Evolutionary conservation across 2,329 filamentous ascomycete genomes (phyloP), one percentile per base, ranked within the genome.

Genomic region (Trichoderma sp.): DNA sequence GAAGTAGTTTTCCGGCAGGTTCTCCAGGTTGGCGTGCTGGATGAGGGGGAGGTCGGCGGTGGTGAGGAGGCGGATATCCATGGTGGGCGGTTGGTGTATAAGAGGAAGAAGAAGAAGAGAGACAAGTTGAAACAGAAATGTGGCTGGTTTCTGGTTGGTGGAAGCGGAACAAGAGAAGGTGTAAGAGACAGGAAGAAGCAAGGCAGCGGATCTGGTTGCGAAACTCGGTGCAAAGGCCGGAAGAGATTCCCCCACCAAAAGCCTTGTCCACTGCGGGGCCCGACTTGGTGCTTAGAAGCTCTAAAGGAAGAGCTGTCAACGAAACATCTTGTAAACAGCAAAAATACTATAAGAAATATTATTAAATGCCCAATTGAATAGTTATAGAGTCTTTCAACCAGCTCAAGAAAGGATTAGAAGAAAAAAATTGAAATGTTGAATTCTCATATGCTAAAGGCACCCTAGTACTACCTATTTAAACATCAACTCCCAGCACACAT

Each of bases 1-100:
- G 81, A 98, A 98, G 88, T 99, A 99, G 86, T 99, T 99, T 83
- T 99, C 96, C 73, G 96, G 96, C 66, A 99, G 88, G 85, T 99
- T 99, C 80, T 96, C 97, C 79, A 99, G 94, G 85, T 99, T 98
- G 79, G 95, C 95, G 81, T 96, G 94, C 84, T 99, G 96, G 79
- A 99, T 94, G 78, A 96, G 90, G 74, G 93, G 93, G 73, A 96
- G 92, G 82, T 96, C 93, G 72, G 89, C 91, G 72, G 93, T 86
- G 74, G 89, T 91, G 74, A 99, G 89, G 73, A 96, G 85, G 73
- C 95, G 91, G 82, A 99, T 97, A 83, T 96, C 93, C 93, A 96
- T 98, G 81, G 71, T 55, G 33, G 66, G n/a, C 19, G 37, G 16
- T 31, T 8, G n/a, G 35, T 57, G 16, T 27, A 6, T 16, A 40